phyloP scores from a whole-genome alignment of 345 rosid genomes.

The Syzygium aqueum region DNA sequence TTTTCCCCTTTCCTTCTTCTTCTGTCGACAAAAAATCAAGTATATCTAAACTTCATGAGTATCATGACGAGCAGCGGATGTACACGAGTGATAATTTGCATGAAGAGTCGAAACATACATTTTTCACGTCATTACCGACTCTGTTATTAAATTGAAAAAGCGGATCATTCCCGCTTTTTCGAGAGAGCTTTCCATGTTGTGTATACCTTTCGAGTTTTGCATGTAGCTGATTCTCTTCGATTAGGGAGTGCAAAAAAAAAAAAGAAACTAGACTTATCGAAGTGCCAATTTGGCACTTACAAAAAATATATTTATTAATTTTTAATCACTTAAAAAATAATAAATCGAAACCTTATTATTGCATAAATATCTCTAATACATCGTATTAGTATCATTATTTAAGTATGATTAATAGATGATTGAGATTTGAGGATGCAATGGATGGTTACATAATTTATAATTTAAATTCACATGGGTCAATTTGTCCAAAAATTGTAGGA shows the following conservation, averaged over 20 bases:
- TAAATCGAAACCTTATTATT: not conserved
- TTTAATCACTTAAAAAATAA: not conserved
- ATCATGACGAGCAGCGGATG: too few species aligned
- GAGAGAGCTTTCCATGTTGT: not conserved
- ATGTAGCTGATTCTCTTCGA: not conserved
- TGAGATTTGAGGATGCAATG: not conserved
- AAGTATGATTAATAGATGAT: not conserved
- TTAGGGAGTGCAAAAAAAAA: not conserved
- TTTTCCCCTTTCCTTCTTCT: not conserved
- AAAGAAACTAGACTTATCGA: fast-evolving
- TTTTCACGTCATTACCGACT: not conserved
- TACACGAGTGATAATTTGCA: not conserved
- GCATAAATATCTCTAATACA: not conserved
- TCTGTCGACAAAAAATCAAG: too few species aligned
- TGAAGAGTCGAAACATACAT: not conserved
- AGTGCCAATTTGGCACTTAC: too few species aligned
- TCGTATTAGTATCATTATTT: not conserved
- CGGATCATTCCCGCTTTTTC: not conserved
- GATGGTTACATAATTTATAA: not conserved
- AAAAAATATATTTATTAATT: not conserved
- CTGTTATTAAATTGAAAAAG: not conserved
- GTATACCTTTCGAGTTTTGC: fast-evolving
- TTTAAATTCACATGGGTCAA: fast-evolving
- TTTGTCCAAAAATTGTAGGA: not conserved
- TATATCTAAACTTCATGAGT: too few species aligned